Base-by-base conservation (phyloP, 2,329 filamentous ascomycete species). In the Monilinia fructicola region DNA sequence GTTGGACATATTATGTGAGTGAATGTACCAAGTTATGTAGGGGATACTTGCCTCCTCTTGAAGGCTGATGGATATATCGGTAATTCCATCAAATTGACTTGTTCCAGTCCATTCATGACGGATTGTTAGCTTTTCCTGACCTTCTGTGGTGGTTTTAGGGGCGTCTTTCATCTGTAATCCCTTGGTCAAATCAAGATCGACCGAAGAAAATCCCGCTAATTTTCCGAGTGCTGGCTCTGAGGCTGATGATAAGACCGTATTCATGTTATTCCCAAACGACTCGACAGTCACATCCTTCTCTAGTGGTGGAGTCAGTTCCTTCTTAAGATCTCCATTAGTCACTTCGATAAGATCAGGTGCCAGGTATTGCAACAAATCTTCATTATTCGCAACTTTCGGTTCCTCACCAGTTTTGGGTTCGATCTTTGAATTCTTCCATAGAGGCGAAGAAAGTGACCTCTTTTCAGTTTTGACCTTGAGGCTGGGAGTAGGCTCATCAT, bases 31-130 rank as follows among this genome's bases (percentile, higher is more conserved):
- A 54, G 12, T 2, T 4, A 5, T 31, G 12, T 10, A 18, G 21
- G 38, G 7, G 14, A 28, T 23, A 67, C 66, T 67, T 66, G 69
- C 71, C 18, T 55, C 44, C n/a, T 38, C 31, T 44, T 73, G 71
- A 23, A 70, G 7, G 9, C 64, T 48, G 5, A 70, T 52, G 4
- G 59, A 46, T 5, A 23, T 28, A 0, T 65, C 60, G 7, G 65
- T 46, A 14, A 67, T 26, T 4, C n/a, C 21, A 26, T 38, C 65
- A 26, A 71, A 67, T 4, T 68, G 67, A 26, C 68, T 69, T 4
- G 72, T 73, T 1, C 72, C 72, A 46, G 72, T 64, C 72, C 72
- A 73, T 26, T 73, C 70, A 21, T 61, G 46, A n/a, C 65, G 67
- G 38, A 73, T 67, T 28, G 9, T 31, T n/a, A 3, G 3, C 10